phyloP scores from a whole-genome alignment of 306 rosid species.

The Boehmeria nivea region DNA sequence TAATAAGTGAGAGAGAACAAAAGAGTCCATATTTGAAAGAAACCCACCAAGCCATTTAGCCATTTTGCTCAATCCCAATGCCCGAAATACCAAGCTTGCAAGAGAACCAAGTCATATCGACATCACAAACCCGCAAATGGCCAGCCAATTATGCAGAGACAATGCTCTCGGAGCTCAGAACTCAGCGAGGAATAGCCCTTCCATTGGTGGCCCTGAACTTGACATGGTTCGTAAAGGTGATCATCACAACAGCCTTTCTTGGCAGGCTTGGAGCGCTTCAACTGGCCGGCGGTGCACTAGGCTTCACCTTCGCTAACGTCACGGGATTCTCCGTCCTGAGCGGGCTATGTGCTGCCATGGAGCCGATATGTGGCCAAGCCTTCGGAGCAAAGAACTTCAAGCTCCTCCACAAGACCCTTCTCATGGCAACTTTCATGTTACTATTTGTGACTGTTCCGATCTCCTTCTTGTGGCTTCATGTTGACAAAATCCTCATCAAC shows the following conservation, averaged over 20 bases:
- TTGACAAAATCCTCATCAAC: slow-evolving; percentile 58
- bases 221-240: slow-evolving; percentile 70
- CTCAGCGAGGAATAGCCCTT: slow-evolving; percentile 47
- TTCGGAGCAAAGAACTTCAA: slow-evolving; percentile 63
- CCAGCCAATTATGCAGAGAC: slow-evolving; percentile 14
- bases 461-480: slow-evolving; percentile 73
- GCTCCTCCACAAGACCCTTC: slow-evolving; percentile 81
- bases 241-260: slow-evolving; percentile 75
- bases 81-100: slow-evolving; percentile 29
- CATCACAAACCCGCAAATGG: slow-evolving; percentile 24
- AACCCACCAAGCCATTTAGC: too few relatives aligned
- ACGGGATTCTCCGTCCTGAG: slow-evolving; percentile 82
- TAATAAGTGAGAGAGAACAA: too few relatives aligned
- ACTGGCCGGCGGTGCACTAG: slow-evolving; percentile 75
- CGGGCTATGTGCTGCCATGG: slow-evolving; percentile 83
- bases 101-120: slow-evolving; percentile 25
- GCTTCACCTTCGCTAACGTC: slow-evolving; percentile 86
- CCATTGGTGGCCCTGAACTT: slow-evolving; percentile 78
- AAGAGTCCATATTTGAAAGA: not conserved
- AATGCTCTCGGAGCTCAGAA: slow-evolving; percentile 47
- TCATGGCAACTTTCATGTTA: slow-evolving; percentile 56
- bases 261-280: slow-evolving; percentile 71
- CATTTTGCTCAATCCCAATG: slow-evolving; percentile 17
- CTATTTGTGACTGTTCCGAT: slow-evolving; percentile 53
- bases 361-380: slow-evolving; percentile 95